Evolutionary conservation across 2,329 filamentous ascomycete species (phyloP).

Genomic region (Colletotrichum orchidophilum): DNA sequence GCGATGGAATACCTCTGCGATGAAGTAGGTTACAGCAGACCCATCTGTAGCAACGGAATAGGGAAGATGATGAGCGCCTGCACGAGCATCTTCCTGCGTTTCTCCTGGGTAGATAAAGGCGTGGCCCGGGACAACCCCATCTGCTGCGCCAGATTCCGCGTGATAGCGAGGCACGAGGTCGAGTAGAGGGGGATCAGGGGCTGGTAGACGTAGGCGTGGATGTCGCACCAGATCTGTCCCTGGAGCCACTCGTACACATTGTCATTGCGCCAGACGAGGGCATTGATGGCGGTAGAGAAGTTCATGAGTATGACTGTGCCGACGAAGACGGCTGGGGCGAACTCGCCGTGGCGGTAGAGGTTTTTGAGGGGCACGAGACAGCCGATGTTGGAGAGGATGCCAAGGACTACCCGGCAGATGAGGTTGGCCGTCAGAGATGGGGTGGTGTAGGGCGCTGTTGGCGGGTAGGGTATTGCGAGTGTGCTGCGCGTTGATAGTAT

Average conservation of each 20-base stretch:
- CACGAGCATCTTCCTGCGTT: conserved; percentile 50
- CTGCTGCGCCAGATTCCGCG: conserved; percentile 62
- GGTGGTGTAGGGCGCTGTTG: conserved; percentile 25
- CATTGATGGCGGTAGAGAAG: conserved; percentile 58
- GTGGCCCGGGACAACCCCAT: conserved; percentile 55
- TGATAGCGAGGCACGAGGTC: conserved; percentile 63
- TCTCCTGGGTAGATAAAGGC: conserved; percentile 52
- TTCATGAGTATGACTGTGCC: conserved; percentile 56
- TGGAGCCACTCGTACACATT: conserved; percentile 60
- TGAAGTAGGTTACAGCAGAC: conserved; percentile 58
- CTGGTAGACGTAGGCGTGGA: conserved; percentile 56
- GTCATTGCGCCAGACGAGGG: conserved; percentile 63
- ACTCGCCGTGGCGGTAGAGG: conserved; percentile 62
- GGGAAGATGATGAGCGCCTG: conserved; percentile 66
- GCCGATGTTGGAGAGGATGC: conserved; percentile 53
- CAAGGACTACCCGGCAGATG: conserved; percentile 57
- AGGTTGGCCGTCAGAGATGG: conserved; percentile 55
- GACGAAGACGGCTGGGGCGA: conserved; percentile 62
- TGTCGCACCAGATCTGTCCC: conserved; percentile 63
- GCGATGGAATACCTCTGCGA: conserved; percentile 59
- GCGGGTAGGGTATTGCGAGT: conserved; percentile 3
- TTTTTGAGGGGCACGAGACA: conserved; percentile 62
- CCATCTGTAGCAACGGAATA: conserved; percentile 58
- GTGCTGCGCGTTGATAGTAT: background rate
- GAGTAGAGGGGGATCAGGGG: conserved; percentile 57